Evolutionary conservation across 352 stramenopile species (phyloP).

Genomic region (Elongisporangium prolatum): DNA sequence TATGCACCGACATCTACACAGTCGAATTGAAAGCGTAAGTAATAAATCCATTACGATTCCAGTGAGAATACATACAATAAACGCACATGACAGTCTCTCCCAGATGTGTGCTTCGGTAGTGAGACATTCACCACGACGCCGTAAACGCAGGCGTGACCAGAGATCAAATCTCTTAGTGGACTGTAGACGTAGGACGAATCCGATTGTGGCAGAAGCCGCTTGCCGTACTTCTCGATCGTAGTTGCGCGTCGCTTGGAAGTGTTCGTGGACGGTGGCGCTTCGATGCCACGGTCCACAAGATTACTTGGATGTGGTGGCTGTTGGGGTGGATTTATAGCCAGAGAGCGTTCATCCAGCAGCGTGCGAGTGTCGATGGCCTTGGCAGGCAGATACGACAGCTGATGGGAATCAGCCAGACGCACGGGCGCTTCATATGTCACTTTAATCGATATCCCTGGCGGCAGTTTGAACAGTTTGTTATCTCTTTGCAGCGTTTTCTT

Average conservation of each 20-base stretch:
- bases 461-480: slow-evolving; percentile 25
- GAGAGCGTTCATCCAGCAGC: slow-evolving; percentile 13
- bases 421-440: slow-evolving; percentile 53
- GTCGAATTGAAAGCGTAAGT: no score
- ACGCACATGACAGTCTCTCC: slow-evolving; percentile 65
- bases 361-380: slow-evolving; percentile 37
- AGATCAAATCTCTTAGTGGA: slow-evolving; percentile 42
- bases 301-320: neutral
- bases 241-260: neutral
- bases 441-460: slow-evolving; percentile 34
- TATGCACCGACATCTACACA: slow-evolving; percentile 58
- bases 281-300: neutral
- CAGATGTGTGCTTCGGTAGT: slow-evolving; percentile 55
- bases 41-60: no score
- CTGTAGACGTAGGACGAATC: slow-evolving; percentile 53
- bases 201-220: slow-evolving; percentile 40
- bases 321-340: neutral
- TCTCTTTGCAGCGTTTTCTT: slow-evolving; percentile 36
- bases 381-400: slow-evolving; percentile 43
- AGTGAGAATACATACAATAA: slow-evolving; percentile 1
- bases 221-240: slow-evolving; percentile 18
- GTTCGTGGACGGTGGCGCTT: neutral
- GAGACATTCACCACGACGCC: slow-evolving; percentile 72
- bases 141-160: slow-evolving; percentile 56
- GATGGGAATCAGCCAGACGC: slow-evolving; percentile 42